Evolutionary conservation across 257 asterid species (phyloP).

Genomic region (Plantago elongata): DNA sequence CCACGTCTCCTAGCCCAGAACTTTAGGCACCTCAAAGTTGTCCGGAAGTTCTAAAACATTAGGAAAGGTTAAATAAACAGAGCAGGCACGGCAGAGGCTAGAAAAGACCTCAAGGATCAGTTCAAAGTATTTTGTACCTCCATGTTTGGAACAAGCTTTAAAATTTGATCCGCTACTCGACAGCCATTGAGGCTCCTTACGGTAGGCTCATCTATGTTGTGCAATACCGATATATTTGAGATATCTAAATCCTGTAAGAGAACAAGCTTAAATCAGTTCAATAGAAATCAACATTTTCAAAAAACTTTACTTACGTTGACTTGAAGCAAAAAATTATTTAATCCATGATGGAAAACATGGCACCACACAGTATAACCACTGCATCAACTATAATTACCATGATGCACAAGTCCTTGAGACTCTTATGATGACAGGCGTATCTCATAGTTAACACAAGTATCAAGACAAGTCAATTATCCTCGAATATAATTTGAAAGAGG

Average conservation of each 20-base stretch:
- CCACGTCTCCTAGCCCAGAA: constrained; percentile 97
- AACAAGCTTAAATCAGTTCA: constrained; percentile 7
- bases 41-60: constrained; percentile 57
- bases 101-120: not conserved
- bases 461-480: no score
- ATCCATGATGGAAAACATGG: no score
- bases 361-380: no score
- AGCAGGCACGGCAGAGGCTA: not conserved
- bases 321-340: not conserved
- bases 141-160: constrained; percentile 78
- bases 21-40: constrained; percentile 71
- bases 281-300: not conserved
- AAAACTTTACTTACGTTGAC: no score
- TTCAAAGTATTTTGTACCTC: constrained; percentile 41
- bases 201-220: constrained; percentile 82
- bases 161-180: constrained; percentile 92
- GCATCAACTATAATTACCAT: no score
- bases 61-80: constrained; percentile 9
- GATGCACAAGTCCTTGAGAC: no score
- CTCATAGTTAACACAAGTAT: no score
- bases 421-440: no score
- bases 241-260: constrained; percentile 76
- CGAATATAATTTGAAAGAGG: no score
- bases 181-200: constrained; percentile 95
- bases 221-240: constrained; percentile 62